Evolutionary conservation across 768 basidiomycete genomes (phyloP).

Genomic region (Mycena chlorophos): DNA sequence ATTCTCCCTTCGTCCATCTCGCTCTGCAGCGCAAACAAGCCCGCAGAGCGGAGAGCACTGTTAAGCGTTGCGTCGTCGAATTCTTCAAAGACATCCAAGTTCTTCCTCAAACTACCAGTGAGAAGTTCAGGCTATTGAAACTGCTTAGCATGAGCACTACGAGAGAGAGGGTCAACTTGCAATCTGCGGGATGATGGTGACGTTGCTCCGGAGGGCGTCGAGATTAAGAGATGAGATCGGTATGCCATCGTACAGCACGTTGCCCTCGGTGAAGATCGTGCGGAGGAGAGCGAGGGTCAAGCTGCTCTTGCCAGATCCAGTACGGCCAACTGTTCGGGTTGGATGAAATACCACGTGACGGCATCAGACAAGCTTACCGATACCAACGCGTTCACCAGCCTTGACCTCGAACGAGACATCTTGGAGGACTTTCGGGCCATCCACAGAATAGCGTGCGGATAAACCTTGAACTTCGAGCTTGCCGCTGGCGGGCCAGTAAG

Average conservation of each 20-base stretch:
- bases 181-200: conserved; percentile 47
- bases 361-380: conserved; percentile 24
- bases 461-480: conserved; percentile 42
- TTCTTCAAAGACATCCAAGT: conserved; percentile 49
- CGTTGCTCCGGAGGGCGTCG: conserved; percentile 41
- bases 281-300: conserved; percentile 41
- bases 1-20: conserved; percentile 31
- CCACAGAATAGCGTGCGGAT: conserved; percentile 38
- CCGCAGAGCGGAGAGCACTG: conserved; percentile 37
- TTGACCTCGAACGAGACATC: conserved; percentile 40
- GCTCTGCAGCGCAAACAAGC: conserved; percentile 36
- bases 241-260: conserved; percentile 45
- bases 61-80: conserved; percentile 44
- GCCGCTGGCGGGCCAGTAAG: conserved; percentile 52
- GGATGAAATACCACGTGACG: background rate
- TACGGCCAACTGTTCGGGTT: conserved; percentile 26
- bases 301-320: conserved; percentile 37
- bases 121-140: conserved; percentile 34
- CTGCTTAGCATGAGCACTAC: background rate
- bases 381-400: conserved; percentile 49
- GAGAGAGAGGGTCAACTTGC: conserved; percentile 22
- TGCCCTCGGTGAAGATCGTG: conserved; percentile 35
- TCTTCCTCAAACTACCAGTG: conserved; percentile 45
- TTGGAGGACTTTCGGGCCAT: conserved; percentile 20
- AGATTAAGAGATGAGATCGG: conserved; percentile 43